These are phyloP conservation scores for Myxozyma lipomycoides DNA, from an alignment of 805 yeast species.

Conservation along the genomic window DNA sequence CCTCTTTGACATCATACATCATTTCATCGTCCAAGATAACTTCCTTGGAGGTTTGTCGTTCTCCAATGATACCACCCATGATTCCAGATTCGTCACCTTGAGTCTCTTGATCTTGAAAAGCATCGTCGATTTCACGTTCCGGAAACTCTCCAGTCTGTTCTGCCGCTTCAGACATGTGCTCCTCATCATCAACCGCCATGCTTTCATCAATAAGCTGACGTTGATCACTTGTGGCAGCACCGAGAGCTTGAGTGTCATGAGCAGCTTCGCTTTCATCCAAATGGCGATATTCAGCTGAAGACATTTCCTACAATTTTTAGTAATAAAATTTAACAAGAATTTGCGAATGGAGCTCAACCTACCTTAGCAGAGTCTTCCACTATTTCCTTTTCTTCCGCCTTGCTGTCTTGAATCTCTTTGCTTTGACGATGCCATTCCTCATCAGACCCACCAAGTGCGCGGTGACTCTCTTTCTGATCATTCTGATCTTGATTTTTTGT, in stretches of 20 bases:
- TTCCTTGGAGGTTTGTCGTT: conserved; percentile 34
- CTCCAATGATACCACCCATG: conserved; percentile 51
- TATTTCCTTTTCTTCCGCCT: conserved; percentile 44
- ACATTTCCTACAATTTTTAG: conserved; percentile 3
- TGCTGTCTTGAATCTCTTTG: conserved; percentile 60
- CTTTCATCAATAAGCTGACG: conserved; percentile 64
- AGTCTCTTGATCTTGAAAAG: conserved; percentile 32
- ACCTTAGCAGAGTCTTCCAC: conserved; percentile 8
- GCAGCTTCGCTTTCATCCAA: conserved; percentile 36
- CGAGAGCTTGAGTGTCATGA: conserved; percentile 84
- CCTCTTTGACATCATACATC: conserved; percentile 34
- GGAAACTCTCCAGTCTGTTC: conserved; percentile 38
- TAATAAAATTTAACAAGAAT: not conserved
- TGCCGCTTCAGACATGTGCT: conserved; percentile 37
- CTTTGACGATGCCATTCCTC: conserved; percentile 88
- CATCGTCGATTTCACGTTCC: conserved; percentile 35
- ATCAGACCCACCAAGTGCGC: conserved; percentile 85
- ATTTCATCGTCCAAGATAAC: not conserved
- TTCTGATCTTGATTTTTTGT: conserved; percentile 1
- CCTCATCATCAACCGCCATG: conserved; percentile 72
- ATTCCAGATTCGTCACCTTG: conserved; percentile 35
- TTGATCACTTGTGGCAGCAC: conserved; percentile 80
- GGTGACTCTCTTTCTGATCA: conserved; percentile 54
- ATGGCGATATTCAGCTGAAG: conserved; percentile 15
- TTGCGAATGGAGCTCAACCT: not conserved